These are phyloP conservation scores for Syzygium syzygioides DNA, from an alignment of 441 rosid species.

Conservation along the genomic window DNA sequence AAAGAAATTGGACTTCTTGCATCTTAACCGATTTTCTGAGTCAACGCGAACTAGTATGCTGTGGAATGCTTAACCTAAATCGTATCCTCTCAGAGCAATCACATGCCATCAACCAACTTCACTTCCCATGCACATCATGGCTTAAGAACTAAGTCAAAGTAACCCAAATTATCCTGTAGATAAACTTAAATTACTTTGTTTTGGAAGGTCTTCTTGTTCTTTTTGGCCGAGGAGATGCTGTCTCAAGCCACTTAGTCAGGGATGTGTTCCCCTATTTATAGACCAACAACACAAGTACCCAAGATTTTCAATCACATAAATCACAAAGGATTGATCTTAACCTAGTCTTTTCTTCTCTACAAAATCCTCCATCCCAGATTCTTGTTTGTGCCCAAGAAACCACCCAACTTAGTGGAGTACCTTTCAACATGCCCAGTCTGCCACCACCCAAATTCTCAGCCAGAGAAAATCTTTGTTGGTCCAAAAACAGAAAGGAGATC, in stretches of 20 bases:
- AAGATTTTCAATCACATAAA: background rate
- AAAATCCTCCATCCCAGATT: background rate
- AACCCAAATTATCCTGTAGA: background rate
- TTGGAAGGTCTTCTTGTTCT: background rate
- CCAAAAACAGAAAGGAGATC: background rate
- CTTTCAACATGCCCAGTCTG: background rate
- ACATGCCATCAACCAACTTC: background rate
- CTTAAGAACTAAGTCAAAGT: background rate
- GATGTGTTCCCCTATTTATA: background rate
- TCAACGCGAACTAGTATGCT: background rate
- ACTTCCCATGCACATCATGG: background rate
- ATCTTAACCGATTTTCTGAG: background rate
- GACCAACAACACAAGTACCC: background rate
- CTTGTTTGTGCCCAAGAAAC: background rate
- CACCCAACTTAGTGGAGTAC: background rate
- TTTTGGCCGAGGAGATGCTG: too few species aligned
- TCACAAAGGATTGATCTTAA: background rate
- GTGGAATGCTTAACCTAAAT: background rate
- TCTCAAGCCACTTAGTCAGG: background rate
- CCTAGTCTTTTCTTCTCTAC: background rate
- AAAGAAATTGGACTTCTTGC: background rate
- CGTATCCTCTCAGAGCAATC: background rate
- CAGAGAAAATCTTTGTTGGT: background rate
- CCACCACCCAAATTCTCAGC: background rate
- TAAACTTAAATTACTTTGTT: background rate